Conservation (phyloP, 164 flowering plant genomes). For the Liquidambar formosana region DNA sequence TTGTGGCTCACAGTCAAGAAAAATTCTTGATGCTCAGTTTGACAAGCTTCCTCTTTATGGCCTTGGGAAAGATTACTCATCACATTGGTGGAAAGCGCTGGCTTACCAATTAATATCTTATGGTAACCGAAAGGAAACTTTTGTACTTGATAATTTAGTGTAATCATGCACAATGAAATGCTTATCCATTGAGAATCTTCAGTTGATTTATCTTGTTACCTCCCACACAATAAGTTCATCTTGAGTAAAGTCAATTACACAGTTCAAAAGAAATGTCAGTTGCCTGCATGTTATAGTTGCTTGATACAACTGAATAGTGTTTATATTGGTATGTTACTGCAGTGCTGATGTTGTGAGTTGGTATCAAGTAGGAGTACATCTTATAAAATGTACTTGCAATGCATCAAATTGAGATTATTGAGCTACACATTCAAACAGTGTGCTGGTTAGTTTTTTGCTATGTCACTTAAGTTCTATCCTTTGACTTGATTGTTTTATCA, state of each 20-base stretch:
- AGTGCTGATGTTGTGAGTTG: not conserved
- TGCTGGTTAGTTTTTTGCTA: not conserved
- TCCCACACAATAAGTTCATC: not conserved
- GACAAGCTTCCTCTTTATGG: conserved; percentile 65
- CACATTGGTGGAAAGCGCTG: conserved; percentile 68
- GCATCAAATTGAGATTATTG: not conserved
- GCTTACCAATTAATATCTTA: conserved; percentile 44
- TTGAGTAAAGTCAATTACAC: not conserved
- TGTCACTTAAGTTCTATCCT: not conserved
- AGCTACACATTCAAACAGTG: not conserved
- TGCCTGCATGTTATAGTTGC: not conserved
- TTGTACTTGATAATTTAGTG: not conserved
- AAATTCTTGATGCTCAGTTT: conserved; percentile 44
- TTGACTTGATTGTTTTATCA: too few relatives aligned
- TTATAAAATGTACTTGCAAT: not conserved
- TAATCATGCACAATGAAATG: not conserved
- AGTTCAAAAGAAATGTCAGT: not conserved
- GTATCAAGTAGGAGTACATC: not conserved
- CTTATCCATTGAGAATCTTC: not conserved
- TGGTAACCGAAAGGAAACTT: conserved; percentile 30
- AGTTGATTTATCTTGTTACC: not conserved
- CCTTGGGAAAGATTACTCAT: conserved; percentile 49
- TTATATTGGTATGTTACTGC: not conserved
- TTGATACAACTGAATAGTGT: not conserved
- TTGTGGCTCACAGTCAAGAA: conserved; percentile 42